A percentile compares a stretch with the other conserved stretches of the same genome.
Conservation (phyloP, 2,329 filamentous ascomycete species). For the Diaporthe australafricana region DNA sequence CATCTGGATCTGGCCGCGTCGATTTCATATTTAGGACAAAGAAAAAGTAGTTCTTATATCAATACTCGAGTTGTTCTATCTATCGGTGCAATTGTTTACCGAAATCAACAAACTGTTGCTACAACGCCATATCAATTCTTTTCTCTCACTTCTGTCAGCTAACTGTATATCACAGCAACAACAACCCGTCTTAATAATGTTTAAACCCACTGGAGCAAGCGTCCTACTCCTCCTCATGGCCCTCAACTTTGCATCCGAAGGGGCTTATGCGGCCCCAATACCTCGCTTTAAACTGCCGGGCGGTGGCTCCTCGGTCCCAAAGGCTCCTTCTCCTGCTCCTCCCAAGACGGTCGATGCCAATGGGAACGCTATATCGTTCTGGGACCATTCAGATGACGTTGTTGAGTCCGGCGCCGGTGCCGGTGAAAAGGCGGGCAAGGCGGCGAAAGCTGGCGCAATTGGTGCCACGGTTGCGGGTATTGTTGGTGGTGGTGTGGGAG, state of each 20-base stretch:
- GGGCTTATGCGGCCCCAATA: not conserved
- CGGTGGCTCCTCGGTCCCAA: not conserved
- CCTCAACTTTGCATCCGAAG: not conserved
- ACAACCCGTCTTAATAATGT: not conserved
- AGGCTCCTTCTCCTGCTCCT: not conserved
- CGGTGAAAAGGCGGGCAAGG: too few relatives aligned
- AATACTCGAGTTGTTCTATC: too few relatives aligned
- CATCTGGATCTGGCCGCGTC: not conserved
- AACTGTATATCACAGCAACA: not conserved
- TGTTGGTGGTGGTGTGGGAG: not conserved
- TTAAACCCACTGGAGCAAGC: not conserved
- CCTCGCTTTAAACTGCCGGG: not conserved
- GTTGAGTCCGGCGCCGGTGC: not conserved
- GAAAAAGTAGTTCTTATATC: not conserved
- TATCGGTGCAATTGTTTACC: too few relatives aligned
- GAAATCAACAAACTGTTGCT: too few relatives aligned
- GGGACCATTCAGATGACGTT: not conserved
- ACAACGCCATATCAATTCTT: too few relatives aligned
- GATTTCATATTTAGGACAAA: too few relatives aligned
- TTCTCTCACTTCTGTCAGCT: not conserved
- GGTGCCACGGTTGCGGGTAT: not conserved
- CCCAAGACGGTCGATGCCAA: not conserved
- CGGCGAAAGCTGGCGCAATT: not conserved
- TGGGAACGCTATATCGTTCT: not conserved
- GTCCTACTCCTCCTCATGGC: not conserved